Conservation (phyloP, 129 eudicot species). For the Tagetes erecta region DNA sequence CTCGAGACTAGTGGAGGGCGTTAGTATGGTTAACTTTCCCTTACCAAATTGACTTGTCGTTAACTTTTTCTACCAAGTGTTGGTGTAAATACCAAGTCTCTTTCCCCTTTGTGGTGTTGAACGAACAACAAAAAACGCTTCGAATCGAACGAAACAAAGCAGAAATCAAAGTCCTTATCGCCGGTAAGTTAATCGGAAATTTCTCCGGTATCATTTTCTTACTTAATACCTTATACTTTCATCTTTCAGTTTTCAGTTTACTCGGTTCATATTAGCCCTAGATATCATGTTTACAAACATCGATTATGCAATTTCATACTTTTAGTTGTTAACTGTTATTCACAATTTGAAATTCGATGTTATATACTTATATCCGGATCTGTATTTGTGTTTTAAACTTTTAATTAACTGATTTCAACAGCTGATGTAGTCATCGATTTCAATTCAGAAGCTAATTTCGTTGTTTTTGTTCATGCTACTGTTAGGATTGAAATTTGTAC, state of each 20-base stretch:
- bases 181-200: conserved; percentile 18
- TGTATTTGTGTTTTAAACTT: not conserved
- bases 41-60: too few relatives aligned
- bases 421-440: conserved; percentile 8
- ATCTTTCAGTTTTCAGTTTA: not conserved
- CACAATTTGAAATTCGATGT: conserved; percentile 18
- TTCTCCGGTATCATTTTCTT: not conserved
- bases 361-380: conserved; percentile 19
- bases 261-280: conserved; percentile 22
- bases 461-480: conserved; percentile 1
- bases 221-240: not conserved
- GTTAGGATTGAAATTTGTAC: not conserved
- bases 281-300: not conserved
- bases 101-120: conserved; percentile 12
- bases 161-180: conserved; percentile 12
- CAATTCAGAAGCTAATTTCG: not conserved
- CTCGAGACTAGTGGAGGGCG: too few relatives aligned
- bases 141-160: conserved; percentile 26
- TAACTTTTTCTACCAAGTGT: too few relatives aligned
- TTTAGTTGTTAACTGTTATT: not conserved
- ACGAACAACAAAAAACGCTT: conserved; percentile 18
- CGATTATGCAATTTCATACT: not conserved
- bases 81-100: conserved; percentile 8
- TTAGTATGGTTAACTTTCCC: too few relatives aligned
- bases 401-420: not conserved